Percentiles rank a stretch among this genome's conserved stretches.
Evolutionary conservation across 768 basidiomycete species (phyloP).

Genomic region (Russula sp.): DNA sequence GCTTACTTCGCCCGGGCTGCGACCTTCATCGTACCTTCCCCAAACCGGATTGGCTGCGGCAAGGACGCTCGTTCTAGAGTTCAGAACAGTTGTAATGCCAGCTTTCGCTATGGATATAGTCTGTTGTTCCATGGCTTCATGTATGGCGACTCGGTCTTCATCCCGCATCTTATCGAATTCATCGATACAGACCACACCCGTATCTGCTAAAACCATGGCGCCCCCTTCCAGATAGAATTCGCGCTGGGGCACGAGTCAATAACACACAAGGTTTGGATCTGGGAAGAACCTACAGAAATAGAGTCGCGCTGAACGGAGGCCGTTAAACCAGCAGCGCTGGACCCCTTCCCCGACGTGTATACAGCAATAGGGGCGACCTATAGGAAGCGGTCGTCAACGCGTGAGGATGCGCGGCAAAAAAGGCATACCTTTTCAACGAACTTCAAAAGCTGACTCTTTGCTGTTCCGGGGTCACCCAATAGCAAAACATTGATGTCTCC

Average conservation of each 20-base stretch:
- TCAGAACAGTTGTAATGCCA: conserved; percentile 95
- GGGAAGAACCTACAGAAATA: conserved; percentile 62
- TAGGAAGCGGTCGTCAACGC: neutral
- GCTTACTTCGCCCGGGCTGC: conserved; percentile 87
- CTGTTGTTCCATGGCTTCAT: conserved; percentile 99
- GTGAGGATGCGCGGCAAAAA: neutral
- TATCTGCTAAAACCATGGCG: conserved; percentile 98
- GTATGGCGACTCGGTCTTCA: conserved; percentile 97
- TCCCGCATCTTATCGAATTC: conserved; percentile 99
- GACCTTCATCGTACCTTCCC: conserved; percentile 95
- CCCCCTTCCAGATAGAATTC: conserved; percentile 99
- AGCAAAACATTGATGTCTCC: conserved; percentile 98
- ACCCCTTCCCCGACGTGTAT: conserved; percentile 98
- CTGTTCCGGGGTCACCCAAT: conserved; percentile 97
- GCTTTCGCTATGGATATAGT: conserved; percentile 99
- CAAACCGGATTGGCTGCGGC: conserved; percentile 98
- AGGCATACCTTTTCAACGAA: conserved; percentile 87
- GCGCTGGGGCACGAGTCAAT: conserved; percentile 49
- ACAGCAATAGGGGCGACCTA: conserved; percentile 97
- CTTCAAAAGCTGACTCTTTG: conserved; percentile 95
- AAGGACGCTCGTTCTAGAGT: conserved; percentile 92
- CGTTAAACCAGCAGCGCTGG: conserved; percentile 96
- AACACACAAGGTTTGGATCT: neutral
- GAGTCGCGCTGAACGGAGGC: conserved; percentile 95
- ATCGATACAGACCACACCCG: conserved; percentile 98